Evolutionary conservation across 371 early-diverging fungal species (phyloP).

Genomic region (Apophysomyces sp.): DNA sequence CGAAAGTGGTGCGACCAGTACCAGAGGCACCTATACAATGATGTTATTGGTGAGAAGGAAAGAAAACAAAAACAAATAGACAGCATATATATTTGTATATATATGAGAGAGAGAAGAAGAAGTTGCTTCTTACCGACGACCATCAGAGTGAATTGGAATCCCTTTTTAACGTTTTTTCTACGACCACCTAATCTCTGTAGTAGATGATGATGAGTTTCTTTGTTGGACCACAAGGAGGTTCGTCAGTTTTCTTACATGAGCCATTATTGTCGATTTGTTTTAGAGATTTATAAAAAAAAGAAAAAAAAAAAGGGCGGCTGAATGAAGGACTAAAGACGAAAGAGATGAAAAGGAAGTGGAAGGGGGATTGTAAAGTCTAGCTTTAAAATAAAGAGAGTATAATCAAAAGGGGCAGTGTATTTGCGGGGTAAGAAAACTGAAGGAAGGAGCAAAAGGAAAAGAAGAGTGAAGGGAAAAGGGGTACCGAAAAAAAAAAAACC

Average conservation of each 20-base stretch:
- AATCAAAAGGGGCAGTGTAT: slow-evolving; percentile 2
- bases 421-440: slow-evolving; percentile 5
- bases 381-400: slow-evolving; percentile 1
- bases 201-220: background rate
- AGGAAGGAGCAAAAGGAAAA: slow-evolving; percentile 8
- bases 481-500: slow-evolving; percentile 4
- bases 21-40: slow-evolving; percentile 79
- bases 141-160: slow-evolving; percentile 90
- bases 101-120: background rate
- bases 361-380: slow-evolving; percentile 2
- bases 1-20: slow-evolving; percentile 97
- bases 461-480: slow-evolving; percentile 2
- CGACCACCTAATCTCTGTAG: slow-evolving; percentile 64
- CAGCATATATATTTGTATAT: too few relatives aligned
- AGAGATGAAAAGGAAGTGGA: slow-evolving; percentile 7
- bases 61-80: too few relatives aligned
- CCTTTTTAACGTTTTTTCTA: slow-evolving; percentile 95
- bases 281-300: slow-evolving; percentile 6
- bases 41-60: background rate
- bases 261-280: slow-evolving; percentile 18
- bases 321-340: slow-evolving; percentile 1
- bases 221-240: background rate
- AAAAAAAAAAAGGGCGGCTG: slow-evolving; percentile 4
- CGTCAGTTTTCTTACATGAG: slow-evolving; percentile 29
- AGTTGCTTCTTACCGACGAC: slow-evolving; percentile 10